Evolutionary conservation across 768 basidiomycete genomes (phyloP).

Genomic region (Lyophyllum semitale): DNA sequence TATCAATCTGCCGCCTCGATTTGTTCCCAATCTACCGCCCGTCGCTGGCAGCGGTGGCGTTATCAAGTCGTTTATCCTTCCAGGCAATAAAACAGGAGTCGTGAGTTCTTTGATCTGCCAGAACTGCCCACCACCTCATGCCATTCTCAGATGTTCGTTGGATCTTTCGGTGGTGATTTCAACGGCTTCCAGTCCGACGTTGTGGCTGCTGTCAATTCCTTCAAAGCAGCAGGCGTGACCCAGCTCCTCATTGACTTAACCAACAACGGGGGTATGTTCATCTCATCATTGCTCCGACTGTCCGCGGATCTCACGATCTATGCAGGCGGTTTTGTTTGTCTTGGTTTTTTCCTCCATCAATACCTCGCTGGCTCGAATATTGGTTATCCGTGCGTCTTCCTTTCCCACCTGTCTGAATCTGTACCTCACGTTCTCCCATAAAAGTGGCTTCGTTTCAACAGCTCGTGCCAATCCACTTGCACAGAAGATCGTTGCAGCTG

Average conservation of each 20-base stretch:
- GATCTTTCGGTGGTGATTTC: constrained; percentile 57
- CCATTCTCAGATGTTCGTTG: constrained; percentile 53
- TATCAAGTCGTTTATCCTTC: constrained; percentile 57
- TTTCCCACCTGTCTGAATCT: neutral
- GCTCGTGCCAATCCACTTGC: constrained; percentile 58
- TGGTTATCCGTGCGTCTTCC: constrained; percentile 48
- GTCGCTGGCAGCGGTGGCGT: constrained; percentile 50
- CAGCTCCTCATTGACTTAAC: constrained; percentile 59
- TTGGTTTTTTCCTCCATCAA: constrained; percentile 61
- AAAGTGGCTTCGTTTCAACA: constrained; percentile 59
- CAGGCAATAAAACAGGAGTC: constrained; percentile 59
- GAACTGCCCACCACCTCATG: neutral
- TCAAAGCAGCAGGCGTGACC: constrained; percentile 50
- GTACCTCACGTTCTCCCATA: neutral
- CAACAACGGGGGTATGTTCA: constrained; percentile 58
- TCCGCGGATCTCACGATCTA: neutral
- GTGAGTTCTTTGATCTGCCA: constrained; percentile 32
- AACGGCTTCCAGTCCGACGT: constrained; percentile 53
- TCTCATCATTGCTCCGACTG: neutral
- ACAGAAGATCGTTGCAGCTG: constrained; percentile 55
- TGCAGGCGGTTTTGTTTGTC: constrained; percentile 61
- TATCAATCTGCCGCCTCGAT: constrained; percentile 47
- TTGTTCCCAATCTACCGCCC: constrained; percentile 46
- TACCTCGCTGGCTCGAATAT: constrained; percentile 52
- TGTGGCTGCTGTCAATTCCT: constrained; percentile 42